Base-by-base conservation (phyloP, 495 filamentous ascomycete genomes). In the Aspergillus ostianus region DNA sequence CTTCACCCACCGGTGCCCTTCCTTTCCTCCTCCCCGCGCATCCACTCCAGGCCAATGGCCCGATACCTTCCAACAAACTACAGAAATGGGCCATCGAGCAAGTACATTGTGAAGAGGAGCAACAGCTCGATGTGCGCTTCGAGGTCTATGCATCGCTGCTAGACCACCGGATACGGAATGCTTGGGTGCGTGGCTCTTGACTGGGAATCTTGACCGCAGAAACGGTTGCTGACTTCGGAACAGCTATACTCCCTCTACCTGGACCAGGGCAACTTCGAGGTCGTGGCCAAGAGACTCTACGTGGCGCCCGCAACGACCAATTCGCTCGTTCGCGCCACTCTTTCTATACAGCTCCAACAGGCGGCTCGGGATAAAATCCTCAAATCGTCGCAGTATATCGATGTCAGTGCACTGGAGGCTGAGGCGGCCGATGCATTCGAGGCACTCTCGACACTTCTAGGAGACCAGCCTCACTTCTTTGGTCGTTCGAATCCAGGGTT, bases 211-310 rank as follows among this genome's bases (percentile, higher is more conserved):
- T 10, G 19, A 47, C 36, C 36, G 27, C 4, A 55, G 21, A 47
- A 47, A 26, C 12, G 19, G 6, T 41, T 29, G 21, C 67, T 70
- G 30, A 67, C 53, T 46, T 17, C 7, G 23, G 54, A 41, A 60
- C 53, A 93, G 89, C 83, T 97, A 9, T 87, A 91, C 68, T 75
- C 84, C 20, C 80, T 98, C 32, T 97, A 97, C 74, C 77, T 97
- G 45, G 79, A 85, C 56, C 80, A 81, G 3, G 54, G 74, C 3
- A 91, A 95, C 67, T 87, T 84, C 60, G 67, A 78, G 0, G 65
- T 78, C 17, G 84, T 94, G 4, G 87, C 89, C 6, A 75, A 79
- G 30, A 75, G 72, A 8, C 83, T 91, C 41, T 97, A 97, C 76
- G 80, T 93, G 64, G 59, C 74, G 4, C 82, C 88, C 1, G 67